phyloP scores from a whole-genome alignment of 2,329 filamentous ascomycete species.

The Colletotrichum chlorophyti region DNA sequence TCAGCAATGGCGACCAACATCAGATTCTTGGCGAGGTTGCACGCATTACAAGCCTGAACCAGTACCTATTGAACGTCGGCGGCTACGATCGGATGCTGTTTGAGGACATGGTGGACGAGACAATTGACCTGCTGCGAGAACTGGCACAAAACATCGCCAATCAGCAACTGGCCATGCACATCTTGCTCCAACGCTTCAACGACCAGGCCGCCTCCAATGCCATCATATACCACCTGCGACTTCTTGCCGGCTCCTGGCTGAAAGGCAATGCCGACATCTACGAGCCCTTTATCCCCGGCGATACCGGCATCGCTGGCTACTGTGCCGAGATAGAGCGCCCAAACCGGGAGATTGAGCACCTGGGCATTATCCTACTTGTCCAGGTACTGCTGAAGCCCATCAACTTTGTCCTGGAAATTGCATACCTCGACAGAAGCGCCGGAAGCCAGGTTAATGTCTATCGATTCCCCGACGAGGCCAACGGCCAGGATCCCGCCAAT shows the following conservation, averaged over 20 bases:
- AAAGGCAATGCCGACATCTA: conserved; percentile 76
- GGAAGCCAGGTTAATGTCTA: conserved; percentile 79
- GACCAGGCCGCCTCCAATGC: conserved; percentile 69
- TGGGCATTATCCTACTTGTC: conserved; percentile 80
- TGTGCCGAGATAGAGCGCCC: conserved; percentile 76
- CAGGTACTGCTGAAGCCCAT: conserved; percentile 82
- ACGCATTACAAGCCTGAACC: conserved; percentile 75
- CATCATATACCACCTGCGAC: conserved; percentile 85
- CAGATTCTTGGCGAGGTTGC: conserved; percentile 74
- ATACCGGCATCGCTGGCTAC: conserved; percentile 69
- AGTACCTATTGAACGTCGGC: conserved; percentile 73
- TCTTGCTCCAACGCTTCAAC: conserved; percentile 76
- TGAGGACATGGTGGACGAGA: conserved; percentile 85
- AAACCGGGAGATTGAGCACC: conserved; percentile 85
- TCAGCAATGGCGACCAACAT: conserved; percentile 68
- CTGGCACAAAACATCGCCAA: conserved; percentile 66
- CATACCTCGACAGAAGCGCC: conserved; percentile 87
- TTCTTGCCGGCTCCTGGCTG: conserved; percentile 85
- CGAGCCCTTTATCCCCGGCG: conserved; percentile 72
- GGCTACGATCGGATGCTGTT: conserved; percentile 75
- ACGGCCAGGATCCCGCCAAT: conserved; percentile 48
- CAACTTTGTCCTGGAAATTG: conserved; percentile 82
- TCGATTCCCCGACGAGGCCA: conserved; percentile 64
- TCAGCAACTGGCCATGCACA: conserved; percentile 59
- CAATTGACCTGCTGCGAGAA: conserved; percentile 70